phyloP scores from a whole-genome alignment of 2,329 filamentous ascomycete genomes.

The Curvularia sp. region DNA sequence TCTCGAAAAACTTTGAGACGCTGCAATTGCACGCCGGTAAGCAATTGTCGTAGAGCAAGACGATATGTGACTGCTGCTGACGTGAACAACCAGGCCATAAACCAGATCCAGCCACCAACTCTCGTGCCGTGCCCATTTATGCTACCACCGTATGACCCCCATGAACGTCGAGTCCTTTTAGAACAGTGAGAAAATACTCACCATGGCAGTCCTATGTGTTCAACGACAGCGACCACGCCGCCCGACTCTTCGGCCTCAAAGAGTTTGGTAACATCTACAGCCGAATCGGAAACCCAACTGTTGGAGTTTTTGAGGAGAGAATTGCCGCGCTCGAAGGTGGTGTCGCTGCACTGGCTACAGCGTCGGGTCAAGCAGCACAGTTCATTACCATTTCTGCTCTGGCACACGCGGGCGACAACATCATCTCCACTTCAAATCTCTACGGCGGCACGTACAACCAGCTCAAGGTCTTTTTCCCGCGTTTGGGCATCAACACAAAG shows the following conservation, averaged over 20 bases:
- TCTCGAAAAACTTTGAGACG: slow-evolving; percentile 58
- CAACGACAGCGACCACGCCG: slow-evolving; percentile 95
- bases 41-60: slow-evolving; percentile 3
- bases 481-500: slow-evolving; percentile 87
- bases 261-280: slow-evolving; percentile 98
- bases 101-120: slow-evolving; percentile 80
- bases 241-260: slow-evolving; percentile 93
- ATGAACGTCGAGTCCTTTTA: not conserved
- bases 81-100: slow-evolving; percentile 65
- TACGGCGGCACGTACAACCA: slow-evolving; percentile 97
- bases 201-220: slow-evolving; percentile 77
- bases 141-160: slow-evolving; percentile 71
- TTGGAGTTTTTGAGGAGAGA: slow-evolving; percentile 95
- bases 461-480: slow-evolving; percentile 87
- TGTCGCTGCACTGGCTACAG: slow-evolving; percentile 80
- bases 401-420: slow-evolving; percentile 90
- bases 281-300: slow-evolving; percentile 80
- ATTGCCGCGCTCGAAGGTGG: slow-evolving; percentile 96
- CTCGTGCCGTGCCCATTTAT: slow-evolving; percentile 94
- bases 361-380: slow-evolving; percentile 89
- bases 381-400: slow-evolving; percentile 88
- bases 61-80: slow-evolving; percentile 2
- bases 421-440: slow-evolving; percentile 86
- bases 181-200: slow-evolving; percentile 18
- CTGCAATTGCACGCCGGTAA: slow-evolving; percentile 60